These are phyloP conservation scores for Acer yangbiense DNA, from an alignment of 345 rosid genomes.

Conservation along the genomic window DNA sequence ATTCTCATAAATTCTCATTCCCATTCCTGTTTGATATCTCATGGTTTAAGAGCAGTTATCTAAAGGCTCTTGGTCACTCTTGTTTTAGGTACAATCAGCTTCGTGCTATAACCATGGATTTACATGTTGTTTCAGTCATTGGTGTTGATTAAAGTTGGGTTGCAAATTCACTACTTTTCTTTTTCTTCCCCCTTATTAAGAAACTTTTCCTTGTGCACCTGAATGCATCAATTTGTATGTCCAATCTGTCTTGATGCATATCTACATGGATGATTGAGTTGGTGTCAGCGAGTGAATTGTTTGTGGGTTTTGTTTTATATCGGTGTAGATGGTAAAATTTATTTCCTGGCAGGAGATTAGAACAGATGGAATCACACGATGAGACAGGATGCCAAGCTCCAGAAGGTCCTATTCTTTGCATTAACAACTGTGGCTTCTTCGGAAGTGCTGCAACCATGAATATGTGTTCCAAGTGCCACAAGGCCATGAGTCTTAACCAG, in stretches of 20 bases:
- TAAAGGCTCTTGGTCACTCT: neutral
- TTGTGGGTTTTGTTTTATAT: neutral
- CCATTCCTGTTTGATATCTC: neutral
- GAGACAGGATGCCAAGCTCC: constrained; percentile 61
- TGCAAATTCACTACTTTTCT: neutral
- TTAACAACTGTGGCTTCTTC: constrained; percentile 62
- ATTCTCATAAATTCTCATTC: neutral
- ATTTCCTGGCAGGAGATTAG: constrained; percentile 25
- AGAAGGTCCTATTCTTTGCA: constrained; percentile 50
- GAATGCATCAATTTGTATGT: neutral
- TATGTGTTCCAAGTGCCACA: constrained; percentile 66
- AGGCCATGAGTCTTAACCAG: constrained; percentile 49
- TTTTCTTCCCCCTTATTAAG: neutral
- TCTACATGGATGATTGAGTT: neutral
- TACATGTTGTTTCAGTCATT: neutral
- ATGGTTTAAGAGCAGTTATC: neutral
- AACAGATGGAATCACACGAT: constrained; percentile 49
- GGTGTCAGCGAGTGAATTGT: neutral
- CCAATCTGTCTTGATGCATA: neutral
- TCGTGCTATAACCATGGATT: neutral
- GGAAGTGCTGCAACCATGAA: constrained; percentile 62
- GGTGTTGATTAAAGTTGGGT: neutral
- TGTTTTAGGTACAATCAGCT: neutral
- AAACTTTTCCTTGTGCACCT: neutral
- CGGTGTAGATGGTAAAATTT: neutral